Evolutionary conservation across 805 yeast genomes (phyloP).

Genomic region (Kockiozyma suomiensis): DNA sequence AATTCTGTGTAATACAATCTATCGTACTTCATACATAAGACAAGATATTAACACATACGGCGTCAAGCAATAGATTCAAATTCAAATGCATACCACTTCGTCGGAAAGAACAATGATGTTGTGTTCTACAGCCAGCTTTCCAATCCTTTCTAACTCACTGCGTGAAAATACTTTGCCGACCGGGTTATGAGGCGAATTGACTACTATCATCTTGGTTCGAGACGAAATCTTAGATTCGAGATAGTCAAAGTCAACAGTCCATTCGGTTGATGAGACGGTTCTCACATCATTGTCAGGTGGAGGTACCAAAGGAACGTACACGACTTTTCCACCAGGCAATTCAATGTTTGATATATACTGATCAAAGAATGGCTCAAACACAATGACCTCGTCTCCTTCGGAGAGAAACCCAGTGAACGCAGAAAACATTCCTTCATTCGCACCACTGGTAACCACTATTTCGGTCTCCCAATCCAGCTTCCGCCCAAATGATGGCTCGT

Average conservation of each 20-base stretch:
- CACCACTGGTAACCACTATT: conserved; percentile 89
- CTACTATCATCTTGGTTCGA: conserved; percentile 80
- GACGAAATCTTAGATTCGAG: conserved; percentile 69
- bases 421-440: conserved; percentile 87
- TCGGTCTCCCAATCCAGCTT: conserved; percentile 58
- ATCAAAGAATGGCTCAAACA: conserved; percentile 95
- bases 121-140: conserved; percentile 80
- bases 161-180: conserved; percentile 82
- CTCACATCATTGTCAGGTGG: conserved; percentile 68
- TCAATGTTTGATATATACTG: conserved; percentile 94
- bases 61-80: neutral
- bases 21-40: conserved; percentile 55
- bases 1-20: conserved; percentile 76
- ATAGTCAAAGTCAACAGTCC: conserved; percentile 81
- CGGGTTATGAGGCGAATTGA: conserved; percentile 96
- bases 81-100: conserved; percentile 58
- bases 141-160: conserved; percentile 73
- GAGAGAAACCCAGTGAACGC: conserved; percentile 81
- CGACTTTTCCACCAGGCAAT: conserved; percentile 89
- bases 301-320: conserved; percentile 81
- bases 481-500: conserved; percentile 66
- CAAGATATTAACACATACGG: neutral
- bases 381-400: conserved; percentile 92
- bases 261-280: conserved; percentile 77
- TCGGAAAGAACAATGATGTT: conserved; percentile 84